Evolutionary conservation across 164 flowering plant genomes (phyloP).

Genomic region (Aristolochia californica): DNA sequence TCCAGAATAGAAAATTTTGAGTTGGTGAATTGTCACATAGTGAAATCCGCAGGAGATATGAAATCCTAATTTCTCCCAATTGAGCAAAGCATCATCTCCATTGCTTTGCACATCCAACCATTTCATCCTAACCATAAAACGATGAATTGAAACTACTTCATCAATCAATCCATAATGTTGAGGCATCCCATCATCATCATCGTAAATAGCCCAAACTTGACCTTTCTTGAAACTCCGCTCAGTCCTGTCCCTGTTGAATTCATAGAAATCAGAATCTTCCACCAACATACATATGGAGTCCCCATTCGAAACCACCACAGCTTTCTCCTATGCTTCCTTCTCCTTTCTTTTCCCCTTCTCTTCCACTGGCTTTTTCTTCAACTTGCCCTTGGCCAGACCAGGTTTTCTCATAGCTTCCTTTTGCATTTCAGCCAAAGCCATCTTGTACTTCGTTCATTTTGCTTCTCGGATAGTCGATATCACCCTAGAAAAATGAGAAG

Average conservation of each 20-base stretch:
- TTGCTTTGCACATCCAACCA: constrained; percentile 62
- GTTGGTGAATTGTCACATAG: too few relatives aligned
- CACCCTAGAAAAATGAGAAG: neutral
- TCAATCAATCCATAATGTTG: constrained; percentile 76
- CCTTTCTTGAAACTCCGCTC: constrained; percentile 72
- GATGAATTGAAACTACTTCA: constrained; percentile 52
- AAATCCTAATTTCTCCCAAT: constrained; percentile 38
- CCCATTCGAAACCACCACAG: constrained; percentile 6
- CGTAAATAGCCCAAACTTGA: constrained; percentile 84
- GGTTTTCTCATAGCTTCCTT: constrained; percentile 17
- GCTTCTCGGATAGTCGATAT: constrained; percentile 3
- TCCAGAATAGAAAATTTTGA: too few relatives aligned
- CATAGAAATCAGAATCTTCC: constrained; percentile 79
- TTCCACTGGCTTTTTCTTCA: neutral
- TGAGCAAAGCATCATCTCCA: constrained; percentile 27
- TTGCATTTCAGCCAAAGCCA: constrained; percentile 70
- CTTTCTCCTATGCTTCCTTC: constrained; percentile 6
- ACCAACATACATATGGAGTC: constrained; percentile 43
- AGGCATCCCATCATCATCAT: constrained; percentile 87
- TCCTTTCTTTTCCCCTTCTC: constrained; percentile 5
- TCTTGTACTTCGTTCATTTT: constrained; percentile 17
- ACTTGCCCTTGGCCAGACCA: constrained; percentile 1
- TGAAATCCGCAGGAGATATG: constrained; percentile 64
- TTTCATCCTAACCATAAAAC: constrained; percentile 59
- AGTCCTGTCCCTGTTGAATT: constrained; percentile 72